Base-by-base conservation (phyloP, 371 early-diverging fungal species). In the Saksenaea vasiformis region DNA sequence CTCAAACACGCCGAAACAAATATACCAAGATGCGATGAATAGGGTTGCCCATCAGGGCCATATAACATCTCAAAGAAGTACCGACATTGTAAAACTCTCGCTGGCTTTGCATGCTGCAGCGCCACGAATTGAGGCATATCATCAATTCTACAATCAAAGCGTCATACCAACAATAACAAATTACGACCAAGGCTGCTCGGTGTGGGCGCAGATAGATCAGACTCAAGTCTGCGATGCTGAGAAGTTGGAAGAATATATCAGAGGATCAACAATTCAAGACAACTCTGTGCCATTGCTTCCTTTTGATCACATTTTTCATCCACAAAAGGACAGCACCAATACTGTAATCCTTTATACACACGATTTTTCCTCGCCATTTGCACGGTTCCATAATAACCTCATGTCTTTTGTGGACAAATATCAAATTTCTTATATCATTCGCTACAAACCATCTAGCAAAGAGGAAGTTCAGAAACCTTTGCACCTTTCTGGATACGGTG, bases 401-500 rank as follows among this genome's bases (percentile, higher is more conserved):
- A 65, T 67, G 26, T 38, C 66, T 11, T 66, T 76, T 28, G 66
- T 73, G 13, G 53, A 71, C 3, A 61, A 75, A 1, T 68, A 71
- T 34, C 61, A 67, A 3, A 43, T 82, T 3, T 61, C 72, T 0
- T 88, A 85, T 61, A 69, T 83, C 0, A 60, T 89, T 15, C 80
- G 88, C 4, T 88, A 85, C 53, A 78, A 71, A 36, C 87, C 91
- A n/a, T 61, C 80, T 9, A 27, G 44, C 9, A 19, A 35, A 27
- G 47, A 27, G 41, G 38, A 24, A 3, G 54, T 22, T 39, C 41
- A 28, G 8, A 22, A 27, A 9, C 34, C 76, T 7, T 66, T 92
- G 22, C 72, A 80, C 7, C 74, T 98, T 24, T 72, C 91, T 3
- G 98, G 98, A 37, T 98, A 95, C 69, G 95, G 96, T 11, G 95